These are phyloP conservation scores for Pichiaceae sp. DNA, from an alignment of 1,139 yeast genomes.

Conservation along the genomic window DNA sequence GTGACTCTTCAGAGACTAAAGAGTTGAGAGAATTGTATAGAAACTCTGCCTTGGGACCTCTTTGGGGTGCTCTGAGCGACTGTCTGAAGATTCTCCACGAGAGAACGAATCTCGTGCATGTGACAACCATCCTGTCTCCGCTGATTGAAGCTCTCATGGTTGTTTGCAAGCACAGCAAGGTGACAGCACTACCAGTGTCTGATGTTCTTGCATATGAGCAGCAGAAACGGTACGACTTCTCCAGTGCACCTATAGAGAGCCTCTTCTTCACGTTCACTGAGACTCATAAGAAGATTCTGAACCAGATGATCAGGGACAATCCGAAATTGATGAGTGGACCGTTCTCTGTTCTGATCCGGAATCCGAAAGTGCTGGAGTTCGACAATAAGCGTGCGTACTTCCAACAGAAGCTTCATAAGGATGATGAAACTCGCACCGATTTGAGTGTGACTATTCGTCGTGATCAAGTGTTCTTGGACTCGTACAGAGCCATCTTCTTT, in stretches of 20 bases:
- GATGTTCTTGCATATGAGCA: constrained; percentile 58
- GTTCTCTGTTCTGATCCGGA: constrained; percentile 79
- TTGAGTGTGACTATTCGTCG: constrained; percentile 68
- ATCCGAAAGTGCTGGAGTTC: constrained; percentile 86
- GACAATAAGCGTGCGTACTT: constrained; percentile 89
- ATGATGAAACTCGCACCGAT: constrained; percentile 34
- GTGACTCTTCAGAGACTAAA: constrained; percentile 29
- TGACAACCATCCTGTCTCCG: constrained; percentile 80
- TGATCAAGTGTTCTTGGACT: constrained; percentile 87
- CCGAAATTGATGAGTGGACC: constrained; percentile 97
- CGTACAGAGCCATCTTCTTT: constrained; percentile 78
- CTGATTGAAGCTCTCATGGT: constrained; percentile 91
- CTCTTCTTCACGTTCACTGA: constrained; percentile 84
- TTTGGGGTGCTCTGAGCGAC: constrained; percentile 85
- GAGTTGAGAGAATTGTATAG: constrained; percentile 56
- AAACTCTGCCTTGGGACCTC: constrained; percentile 59
- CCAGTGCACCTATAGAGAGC: constrained; percentile 69
- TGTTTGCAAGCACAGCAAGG: constrained; percentile 82
- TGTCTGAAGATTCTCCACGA: constrained; percentile 58
- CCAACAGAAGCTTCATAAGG: constrained; percentile 57
- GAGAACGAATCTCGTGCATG: constrained; percentile 39
- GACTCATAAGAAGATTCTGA: constrained; percentile 79
- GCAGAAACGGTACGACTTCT: constrained; percentile 53
- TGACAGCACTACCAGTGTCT: constrained; percentile 48
- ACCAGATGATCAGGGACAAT: constrained; percentile 86